Evolutionary conservation across 2,329 filamentous ascomycete species (phyloP).

Genomic region (Fusarium albidum): DNA sequence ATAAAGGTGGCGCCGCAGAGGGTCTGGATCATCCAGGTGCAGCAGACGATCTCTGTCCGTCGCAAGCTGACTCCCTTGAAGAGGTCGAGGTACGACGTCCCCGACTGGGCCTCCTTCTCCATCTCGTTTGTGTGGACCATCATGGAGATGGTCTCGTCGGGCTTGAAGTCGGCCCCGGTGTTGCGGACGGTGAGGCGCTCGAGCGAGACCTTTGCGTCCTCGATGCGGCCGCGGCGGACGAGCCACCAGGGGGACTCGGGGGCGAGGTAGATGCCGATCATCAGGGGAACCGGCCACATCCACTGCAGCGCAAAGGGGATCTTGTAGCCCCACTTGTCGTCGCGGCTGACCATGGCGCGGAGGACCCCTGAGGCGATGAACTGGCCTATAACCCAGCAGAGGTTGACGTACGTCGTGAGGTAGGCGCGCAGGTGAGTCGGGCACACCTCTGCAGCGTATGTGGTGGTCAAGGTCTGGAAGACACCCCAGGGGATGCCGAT

Average conservation of each 20-base stretch:
- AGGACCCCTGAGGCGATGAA: slow-evolving; percentile 55
- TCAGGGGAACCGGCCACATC: slow-evolving; percentile 56
- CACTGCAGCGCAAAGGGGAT: slow-evolving; percentile 61
- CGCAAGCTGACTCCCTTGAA: slow-evolving; percentile 57
- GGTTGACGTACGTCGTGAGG: slow-evolving; percentile 57
- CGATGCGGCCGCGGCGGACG: slow-evolving; percentile 50
- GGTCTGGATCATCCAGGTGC: slow-evolving; percentile 54
- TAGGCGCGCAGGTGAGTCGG: slow-evolving; percentile 57
- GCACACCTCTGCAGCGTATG: slow-evolving; percentile 59
- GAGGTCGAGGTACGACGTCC: slow-evolving; percentile 55
- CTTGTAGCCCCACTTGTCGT: slow-evolving; percentile 54
- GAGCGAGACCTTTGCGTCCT: slow-evolving; percentile 50
- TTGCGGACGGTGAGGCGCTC: slow-evolving; percentile 51
- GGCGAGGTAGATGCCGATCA: slow-evolving; percentile 52
- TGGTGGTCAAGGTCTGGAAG: slow-evolving; percentile 56
- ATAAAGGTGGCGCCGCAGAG: slow-evolving; percentile 55
- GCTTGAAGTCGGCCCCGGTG: slow-evolving; percentile 44
- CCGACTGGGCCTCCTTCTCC: slow-evolving; percentile 50
- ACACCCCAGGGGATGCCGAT: slow-evolving; percentile 57
- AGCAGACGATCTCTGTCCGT: slow-evolving; percentile 55
- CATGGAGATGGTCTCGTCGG: slow-evolving; percentile 57
- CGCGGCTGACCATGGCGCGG: slow-evolving; percentile 47
- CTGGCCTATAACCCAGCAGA: slow-evolving; percentile 60
- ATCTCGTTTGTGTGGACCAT: slow-evolving; percentile 60
- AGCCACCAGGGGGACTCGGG: slow-evolving; percentile 62